These are phyloP conservation scores for Candolleomyces eurysporus DNA, from an alignment of 768 basidiomycete genomes.

Conservation along the genomic window DNA sequence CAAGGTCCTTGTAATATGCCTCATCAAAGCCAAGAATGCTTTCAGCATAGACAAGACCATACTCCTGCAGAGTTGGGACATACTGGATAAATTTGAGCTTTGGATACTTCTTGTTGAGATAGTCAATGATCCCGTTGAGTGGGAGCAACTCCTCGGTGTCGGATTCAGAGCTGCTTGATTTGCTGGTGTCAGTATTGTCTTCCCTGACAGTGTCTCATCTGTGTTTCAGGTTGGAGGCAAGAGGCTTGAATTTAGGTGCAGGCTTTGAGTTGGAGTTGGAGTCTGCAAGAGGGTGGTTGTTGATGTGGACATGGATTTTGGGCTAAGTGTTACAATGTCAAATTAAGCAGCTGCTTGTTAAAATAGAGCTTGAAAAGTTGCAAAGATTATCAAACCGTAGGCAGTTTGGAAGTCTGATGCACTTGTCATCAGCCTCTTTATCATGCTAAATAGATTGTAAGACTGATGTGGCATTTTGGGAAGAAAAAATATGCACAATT, in stretches of 20 bases:
- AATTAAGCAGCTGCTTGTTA: too few relatives aligned
- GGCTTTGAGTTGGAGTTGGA: slow-evolving; percentile 4
- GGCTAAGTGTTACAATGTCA: too few relatives aligned
- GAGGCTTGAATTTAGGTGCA: neutral
- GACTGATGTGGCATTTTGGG: too few relatives aligned
- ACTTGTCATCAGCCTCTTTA: too few relatives aligned
- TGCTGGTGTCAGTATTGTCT: too few relatives aligned
- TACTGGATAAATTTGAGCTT: neutral
- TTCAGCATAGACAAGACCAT: slow-evolving; percentile 14
- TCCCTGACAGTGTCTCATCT: too few relatives aligned
- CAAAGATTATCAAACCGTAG: too few relatives aligned
- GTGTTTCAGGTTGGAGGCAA: neutral
- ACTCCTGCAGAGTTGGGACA: neutral
- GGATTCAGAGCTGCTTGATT: neutral
- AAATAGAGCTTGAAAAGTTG: too few relatives aligned
- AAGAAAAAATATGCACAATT: too few relatives aligned
- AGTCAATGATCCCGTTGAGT: neutral
- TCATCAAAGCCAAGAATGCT: slow-evolving; percentile 7
- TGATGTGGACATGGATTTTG: slow-evolving; percentile 9
- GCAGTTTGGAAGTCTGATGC: too few relatives aligned
- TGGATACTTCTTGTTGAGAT: neutral
- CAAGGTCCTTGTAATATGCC: slow-evolving; percentile 8
- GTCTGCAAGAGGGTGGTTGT: neutral
- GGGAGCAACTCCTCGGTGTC: neutral
- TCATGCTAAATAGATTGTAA: too few relatives aligned